Base-by-base conservation (phyloP, 75 land plant genomes). In the Pinus tabuliformis region DNA sequence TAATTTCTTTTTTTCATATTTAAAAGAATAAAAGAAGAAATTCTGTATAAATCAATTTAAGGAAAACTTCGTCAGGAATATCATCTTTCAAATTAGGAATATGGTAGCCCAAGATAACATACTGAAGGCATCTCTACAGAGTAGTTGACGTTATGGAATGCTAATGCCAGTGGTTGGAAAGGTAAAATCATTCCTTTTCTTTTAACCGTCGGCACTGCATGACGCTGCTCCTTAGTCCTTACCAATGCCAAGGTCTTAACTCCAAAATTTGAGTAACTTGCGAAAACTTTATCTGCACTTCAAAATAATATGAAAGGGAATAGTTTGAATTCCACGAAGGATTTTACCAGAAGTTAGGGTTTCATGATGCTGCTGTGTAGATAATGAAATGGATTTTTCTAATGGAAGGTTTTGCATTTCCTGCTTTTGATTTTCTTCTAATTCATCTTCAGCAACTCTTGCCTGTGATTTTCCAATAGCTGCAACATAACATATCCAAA, bases 231-330 rank as follows among this genome's bases (percentile, higher is more conserved):
- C 54, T 49, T 49, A 49, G 54, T 49, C 1, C 11, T 49, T 45
- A 0, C 54, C 52, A 45, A 45, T 45, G 9, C 52, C 52, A 45
- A 0, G 2, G 0, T 62, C 24, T 3, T 62, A 62, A n/a, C 2
- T 33, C 59, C 77, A 92, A 90, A 86, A 73, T 73, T 59, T 92
- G 94, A 91, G 89, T 92, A 76, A 87, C 92, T 4, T 87, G 83
- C 0, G 84, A 83, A 70, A 87, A 89, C 28, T 52, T 76, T 18
- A 92, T 62, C 21, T 92, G 9, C 54, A 49, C 54, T 78, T 18
- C 84, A 86, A 56, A 89, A 89, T 12, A 90, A 85, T 49, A 91
- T 71, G 11, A 82, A 85, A 49, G 76, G 84, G 33, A 78, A 88
- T 54, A 75, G 52, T 1, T 16, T 0, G 12, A 14, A 64, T 49